Conservation (phyloP, 805 yeast species). For the Priceomyces fermenticarens region DNA sequence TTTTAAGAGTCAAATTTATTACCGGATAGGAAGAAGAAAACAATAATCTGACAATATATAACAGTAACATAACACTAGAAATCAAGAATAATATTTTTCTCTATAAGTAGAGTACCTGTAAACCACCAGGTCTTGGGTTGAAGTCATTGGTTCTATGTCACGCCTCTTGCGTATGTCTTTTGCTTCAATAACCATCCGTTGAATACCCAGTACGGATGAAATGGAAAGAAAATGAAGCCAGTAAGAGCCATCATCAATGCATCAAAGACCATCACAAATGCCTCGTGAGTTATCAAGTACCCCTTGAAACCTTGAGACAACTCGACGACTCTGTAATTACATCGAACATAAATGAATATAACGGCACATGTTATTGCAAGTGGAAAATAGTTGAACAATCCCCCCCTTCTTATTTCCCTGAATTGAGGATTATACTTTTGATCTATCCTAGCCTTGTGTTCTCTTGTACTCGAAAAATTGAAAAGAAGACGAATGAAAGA, state of each 20-base stretch:
- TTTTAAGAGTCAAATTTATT: no score
- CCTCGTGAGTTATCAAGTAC: conserved; percentile 47
- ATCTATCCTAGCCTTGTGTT: conserved; percentile 18
- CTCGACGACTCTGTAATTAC: conserved; percentile 72
- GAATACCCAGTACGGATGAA: conserved; percentile 46
- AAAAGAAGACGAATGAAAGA: conserved; percentile 18
- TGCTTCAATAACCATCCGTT: neutral
- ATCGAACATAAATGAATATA: conserved; percentile 58
- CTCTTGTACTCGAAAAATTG: conserved; percentile 17
- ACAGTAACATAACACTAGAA: no score
- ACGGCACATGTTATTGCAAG: conserved; percentile 46
- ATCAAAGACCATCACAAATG: conserved; percentile 39
- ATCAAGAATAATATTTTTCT: no score
- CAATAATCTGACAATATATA: no score
- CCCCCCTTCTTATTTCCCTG: conserved; percentile 29
- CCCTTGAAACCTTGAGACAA: conserved; percentile 73
- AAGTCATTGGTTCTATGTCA: no score
- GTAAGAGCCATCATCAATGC: conserved; percentile 26
- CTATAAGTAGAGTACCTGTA: no score
- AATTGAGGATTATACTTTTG: conserved; percentile 32
- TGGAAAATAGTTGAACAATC: conserved; percentile 42
- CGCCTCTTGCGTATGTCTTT: neutral
- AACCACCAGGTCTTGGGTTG: no score
- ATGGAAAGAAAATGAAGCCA: conserved; percentile 22
- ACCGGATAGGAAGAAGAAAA: no score